A percentile compares a stretch with the other conserved stretches of the same genome.
phyloP scores from a whole-genome alignment of 805 yeast species.

The Millerozyma miso region DNA sequence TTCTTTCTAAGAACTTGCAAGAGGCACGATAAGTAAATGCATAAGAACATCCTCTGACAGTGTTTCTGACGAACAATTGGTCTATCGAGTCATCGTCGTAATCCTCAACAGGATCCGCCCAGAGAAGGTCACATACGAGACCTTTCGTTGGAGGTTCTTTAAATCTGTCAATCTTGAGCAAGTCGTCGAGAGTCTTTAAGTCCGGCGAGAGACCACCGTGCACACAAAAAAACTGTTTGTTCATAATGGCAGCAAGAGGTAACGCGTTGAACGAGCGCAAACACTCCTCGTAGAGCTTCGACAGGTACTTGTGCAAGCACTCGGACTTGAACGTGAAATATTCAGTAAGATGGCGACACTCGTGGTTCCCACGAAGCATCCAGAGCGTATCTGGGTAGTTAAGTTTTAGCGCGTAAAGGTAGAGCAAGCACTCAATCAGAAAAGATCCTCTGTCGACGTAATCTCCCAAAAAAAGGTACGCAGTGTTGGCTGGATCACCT shows the following conservation, averaged over 20 bases:
- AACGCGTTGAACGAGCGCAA: conserved; percentile 77
- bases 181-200: conserved; percentile 62
- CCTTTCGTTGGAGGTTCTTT: conserved; percentile 93
- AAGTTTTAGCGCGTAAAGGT: conserved; percentile 74
- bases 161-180: conserved; percentile 70
- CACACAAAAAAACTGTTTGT: conserved; percentile 89
- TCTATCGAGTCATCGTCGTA: conserved; percentile 51
- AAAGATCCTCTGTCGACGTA: conserved; percentile 94
- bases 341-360: conserved; percentile 86
- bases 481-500: conserved; percentile 75
- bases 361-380: conserved; percentile 92
- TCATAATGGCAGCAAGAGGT: conserved; percentile 92
- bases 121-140: conserved; percentile 86
- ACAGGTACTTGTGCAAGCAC: conserved; percentile 78
- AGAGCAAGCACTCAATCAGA: conserved; percentile 76
- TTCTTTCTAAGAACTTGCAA: conserved; percentile 71
- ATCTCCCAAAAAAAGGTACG: conserved; percentile 85
- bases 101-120: conserved; percentile 95
- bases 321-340: conserved; percentile 91
- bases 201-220: conserved; percentile 96
- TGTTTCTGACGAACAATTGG: conserved; percentile 56
- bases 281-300: conserved; percentile 63
- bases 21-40: conserved; percentile 82
- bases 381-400: conserved; percentile 70
- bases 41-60: conserved; percentile 88